Base-by-base conservation (phyloP, 2,329 filamentous ascomycete species). In the Didymella pomorum region DNA sequence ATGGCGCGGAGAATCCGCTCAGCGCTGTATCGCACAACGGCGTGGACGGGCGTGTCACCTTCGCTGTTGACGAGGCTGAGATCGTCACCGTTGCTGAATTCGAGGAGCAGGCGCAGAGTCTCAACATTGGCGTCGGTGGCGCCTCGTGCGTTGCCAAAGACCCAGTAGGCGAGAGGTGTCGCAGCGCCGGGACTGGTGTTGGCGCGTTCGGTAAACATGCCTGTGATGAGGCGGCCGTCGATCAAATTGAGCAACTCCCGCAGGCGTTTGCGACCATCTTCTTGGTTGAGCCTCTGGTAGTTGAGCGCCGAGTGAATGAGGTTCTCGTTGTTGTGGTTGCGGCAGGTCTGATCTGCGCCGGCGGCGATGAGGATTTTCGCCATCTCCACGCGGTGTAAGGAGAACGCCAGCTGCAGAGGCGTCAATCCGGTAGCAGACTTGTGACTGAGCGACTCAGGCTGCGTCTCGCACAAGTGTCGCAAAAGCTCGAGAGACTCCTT, bases 261-360 rank as follows among this genome's bases (percentile, higher is more conserved):
- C 1, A 77, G 51, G 10, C 79, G 73, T 18, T 86, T n/a, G 2
- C 52, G 74, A 67, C 2, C 71, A 4, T 42, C 41, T 7, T 65
- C 51, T 2, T 18, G 29, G 8, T 61, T 6, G 71, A 71, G 4
- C 35, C 80, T 66, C 1, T 9, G 1, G 21, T 18, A 16, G 1
- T 12, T 33, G n/a, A 58, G 35, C 7, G 44, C 49, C 7, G 87
- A 80, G 2, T 96, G 92, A 1, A 94, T 62, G 16, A 94, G 78
- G 66, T 94, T 96, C 64, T 85, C 82, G 11, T 86, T 86, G 3
- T 78, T 71, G 10, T 77, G 77, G 69, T 91, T 88, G 23, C 87
- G 87, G 31, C 79, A 79, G 1, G 86, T 85, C 69, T 91, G 88
- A 69, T 95, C 86, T 2, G 90, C 90, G 3, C 89, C 90, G 25